Evolutionary conservation across 78 protist genomes (phyloP).

Genomic region (Neovahlkampfia damariscottae): DNA sequence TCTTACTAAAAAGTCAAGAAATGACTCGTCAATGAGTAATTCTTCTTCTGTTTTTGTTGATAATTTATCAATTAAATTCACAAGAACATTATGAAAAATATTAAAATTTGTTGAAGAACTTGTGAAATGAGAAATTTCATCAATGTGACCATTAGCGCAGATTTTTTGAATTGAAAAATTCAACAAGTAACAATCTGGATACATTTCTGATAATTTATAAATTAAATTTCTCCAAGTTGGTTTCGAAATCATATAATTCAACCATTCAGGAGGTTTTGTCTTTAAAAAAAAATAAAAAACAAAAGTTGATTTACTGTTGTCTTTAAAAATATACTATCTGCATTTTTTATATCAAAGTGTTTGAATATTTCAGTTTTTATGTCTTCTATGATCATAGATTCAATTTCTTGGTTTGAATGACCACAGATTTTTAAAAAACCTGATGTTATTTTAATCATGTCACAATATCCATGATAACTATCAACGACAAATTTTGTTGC

Average conservation of each 20-base stretch:
- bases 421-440: not conserved
- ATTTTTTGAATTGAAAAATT: conserved; percentile 2
- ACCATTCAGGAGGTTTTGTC: conserved; percentile 3
- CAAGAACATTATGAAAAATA: not conserved
- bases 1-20: no score
- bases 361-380: not conserved
- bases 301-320: not conserved
- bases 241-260: not conserved
- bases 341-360: not conserved
- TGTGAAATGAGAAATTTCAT: not conserved
- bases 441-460: not conserved
- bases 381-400: not conserved
- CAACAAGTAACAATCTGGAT: not conserved
- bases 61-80: no score
- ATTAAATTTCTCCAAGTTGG: conserved; percentile 1
- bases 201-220: not conserved
- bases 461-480: not conserved
- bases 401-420: not conserved
- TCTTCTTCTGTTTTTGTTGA: no score
- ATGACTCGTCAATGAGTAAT: no score
- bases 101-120: not conserved
- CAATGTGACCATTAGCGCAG: not conserved
- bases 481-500: not conserved
- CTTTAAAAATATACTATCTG: not conserved
- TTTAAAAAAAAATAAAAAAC: not conserved